Evolutionary conservation across 768 basidiomycete genomes (phyloP), one percentile per base, ranked within the genome.

Genomic region (Boletus patriciae): DNA sequence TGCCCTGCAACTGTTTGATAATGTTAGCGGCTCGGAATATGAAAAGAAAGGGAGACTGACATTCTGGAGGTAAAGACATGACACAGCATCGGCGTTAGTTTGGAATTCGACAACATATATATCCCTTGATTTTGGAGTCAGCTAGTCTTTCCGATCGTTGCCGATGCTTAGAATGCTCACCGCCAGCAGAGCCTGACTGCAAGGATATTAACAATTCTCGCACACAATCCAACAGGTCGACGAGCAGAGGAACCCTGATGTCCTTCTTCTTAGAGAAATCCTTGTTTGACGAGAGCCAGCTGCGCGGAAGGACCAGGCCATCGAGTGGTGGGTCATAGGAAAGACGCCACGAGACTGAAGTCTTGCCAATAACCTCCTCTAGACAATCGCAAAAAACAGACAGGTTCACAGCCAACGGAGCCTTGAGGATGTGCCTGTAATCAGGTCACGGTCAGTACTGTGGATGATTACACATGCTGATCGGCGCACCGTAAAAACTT

Each of bases 301-400:
- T 79, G 3, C 76, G 76, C 0, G 86, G 86, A 34, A 87, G 73
- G 6, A 78, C 77, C 27, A 83, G 60, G 16, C 74, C 72, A 62
- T 86, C 79, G 0, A 83, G 65, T 44, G 43, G 52, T 0, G 42
- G 57, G 6, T 13, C 21, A 21, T 13, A 58, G 38, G 29, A 62
- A 59, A 53, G 68, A 64, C 66, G 68, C 41, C 64, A 62, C 1
- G 73, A 71, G 3, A 86, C 51, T 6, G 80, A 69, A 6, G 76
- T 61, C 15, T 72, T 73, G 8, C 73, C 73, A 46, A 79, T 77
- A 2, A 87, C 64, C 11, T 68, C 66, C 41, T 88, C 86, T 18
- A 83, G 56, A 43, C 79, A 68, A 51, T 81, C 76, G 52, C 83
- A 86, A 3, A 87, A 65, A 10, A 80, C 72, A 31, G 72, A 70